phyloP scores from a whole-genome alignment of 2,329 filamentous ascomycete species.

The Macrophomina phaseolina region DNA sequence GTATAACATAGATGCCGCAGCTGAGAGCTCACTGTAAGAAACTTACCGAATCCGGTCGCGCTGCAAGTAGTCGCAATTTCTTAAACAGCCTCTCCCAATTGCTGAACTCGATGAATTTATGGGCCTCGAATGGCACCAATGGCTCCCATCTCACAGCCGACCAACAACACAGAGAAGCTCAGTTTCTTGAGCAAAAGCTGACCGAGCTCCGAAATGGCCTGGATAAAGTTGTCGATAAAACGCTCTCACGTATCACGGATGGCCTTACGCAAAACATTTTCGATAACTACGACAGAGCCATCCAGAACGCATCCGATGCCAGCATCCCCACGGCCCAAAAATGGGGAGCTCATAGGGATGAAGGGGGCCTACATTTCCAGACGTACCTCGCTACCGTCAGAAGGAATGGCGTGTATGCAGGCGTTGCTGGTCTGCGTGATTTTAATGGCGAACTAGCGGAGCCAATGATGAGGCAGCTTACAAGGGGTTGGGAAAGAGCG shows the following conservation, averaged over 20 bases:
- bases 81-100: conserved; percentile 59
- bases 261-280: conserved; percentile 55
- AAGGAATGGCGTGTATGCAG: conserved; percentile 55
- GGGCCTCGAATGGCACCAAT: conserved; percentile 53
- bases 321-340: conserved; percentile 40
- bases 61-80: conserved; percentile 54
- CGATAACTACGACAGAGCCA: conserved; percentile 49
- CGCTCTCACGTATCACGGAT: conserved; percentile 47
- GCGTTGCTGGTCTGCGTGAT: conserved; percentile 46
- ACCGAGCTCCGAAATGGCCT: conserved; percentile 49
- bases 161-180: conserved; percentile 47
- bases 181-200: conserved; percentile 48
- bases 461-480: conserved; percentile 49
- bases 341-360: conserved; percentile 46
- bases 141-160: conserved; percentile 48
- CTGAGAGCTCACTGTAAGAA: conserved; percentile 65
- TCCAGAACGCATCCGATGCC: conserved; percentile 46
- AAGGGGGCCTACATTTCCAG: conserved; percentile 56
- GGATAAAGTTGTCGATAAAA: conserved; percentile 47
- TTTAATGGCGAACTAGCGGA: conserved; percentile 49
- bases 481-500: conserved; percentile 50
- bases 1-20: conserved; percentile 51
- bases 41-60: conserved; percentile 59
- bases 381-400: conserved; percentile 65
- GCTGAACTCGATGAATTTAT: conserved; percentile 59